Evolutionary conservation across 495 filamentous ascomycete species (phyloP), one percentile per base, ranked within the genome.

Genomic region (Aeminium ludgeri): DNA sequence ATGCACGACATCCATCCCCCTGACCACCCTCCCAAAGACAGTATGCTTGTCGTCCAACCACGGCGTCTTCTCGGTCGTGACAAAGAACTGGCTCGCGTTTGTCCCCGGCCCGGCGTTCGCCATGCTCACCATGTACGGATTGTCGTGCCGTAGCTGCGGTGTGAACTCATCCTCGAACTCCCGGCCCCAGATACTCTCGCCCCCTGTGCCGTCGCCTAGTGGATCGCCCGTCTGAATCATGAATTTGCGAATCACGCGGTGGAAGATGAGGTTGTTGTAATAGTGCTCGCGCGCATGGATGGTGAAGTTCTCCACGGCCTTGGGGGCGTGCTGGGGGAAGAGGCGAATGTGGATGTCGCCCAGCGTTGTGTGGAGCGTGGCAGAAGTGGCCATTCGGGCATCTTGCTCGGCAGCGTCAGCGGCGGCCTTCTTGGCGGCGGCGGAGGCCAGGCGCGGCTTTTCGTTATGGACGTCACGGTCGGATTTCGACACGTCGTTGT

Each of bases 41-140:
- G 89, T 96, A 55, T 99, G 89, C 59, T 93, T 94, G 43, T 78
- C 76, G 56, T 99, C 89, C 41, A 99, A 62, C 91, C 91, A 99
- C 11, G 86, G 78, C 70, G 89, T 83, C 63, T 89, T 89, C 58
- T 96, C 89, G 1, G 89, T 95, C 5, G 89, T 96, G 45, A 99
- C 93, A 50, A 99, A 99, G 60, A 99, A 99, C 60, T 99, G 89
- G 34, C 40, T 45, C 6, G 68, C 72, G 45, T 82, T 80, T 29
- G 70, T 74, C 38, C 74, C 89, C 0, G 83, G 81, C 0, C 89
- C 89, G 0, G 89, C 87, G 59, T 99, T 99, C 6, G 89, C 89
- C 87, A 95, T 96, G 46, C 79, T 85, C 25, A 96, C 65, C 2
- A 87, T 96, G 56, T 95, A 96, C 1, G 91, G 77, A 60, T 91